These are phyloP conservation scores for Canna indica DNA, from an alignment of 176 grass and related monocot species.

Conservation along the genomic window DNA sequence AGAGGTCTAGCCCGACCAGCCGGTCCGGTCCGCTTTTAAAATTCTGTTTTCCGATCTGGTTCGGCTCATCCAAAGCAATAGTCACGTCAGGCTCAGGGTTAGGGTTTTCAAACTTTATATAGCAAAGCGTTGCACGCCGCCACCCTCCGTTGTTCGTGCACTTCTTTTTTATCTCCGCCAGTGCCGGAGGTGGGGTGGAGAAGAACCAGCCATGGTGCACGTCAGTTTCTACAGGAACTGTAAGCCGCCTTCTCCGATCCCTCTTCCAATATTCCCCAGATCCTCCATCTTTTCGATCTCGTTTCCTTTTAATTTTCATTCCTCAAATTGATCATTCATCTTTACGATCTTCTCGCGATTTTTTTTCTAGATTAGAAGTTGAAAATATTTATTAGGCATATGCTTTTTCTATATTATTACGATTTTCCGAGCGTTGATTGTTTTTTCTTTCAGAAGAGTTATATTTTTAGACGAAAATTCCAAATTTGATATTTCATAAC, in stretches of 20 bases:
- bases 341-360: too few relatives aligned
- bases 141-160: neutral
- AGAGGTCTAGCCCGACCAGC: too few relatives aligned
- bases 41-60: neutral
- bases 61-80: too few relatives aligned
- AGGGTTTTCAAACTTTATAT: constrained; percentile 40
- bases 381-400: neutral
- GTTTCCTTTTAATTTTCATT: neutral
- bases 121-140: constrained; percentile 22
- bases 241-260: constrained; percentile 10
- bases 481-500: too few relatives aligned
- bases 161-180: neutral
- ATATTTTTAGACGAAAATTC: too few relatives aligned
- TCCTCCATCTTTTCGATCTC: neutral
- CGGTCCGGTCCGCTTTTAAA: too few relatives aligned
- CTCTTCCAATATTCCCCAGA: neutral
- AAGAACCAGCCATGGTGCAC: constrained; percentile 34
- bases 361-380: neutral
- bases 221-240: constrained; percentile 60
- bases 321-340: neutral
- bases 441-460: neutral
- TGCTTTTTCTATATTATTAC: neutral
- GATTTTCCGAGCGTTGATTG: neutral
- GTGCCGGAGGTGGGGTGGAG: neutral
- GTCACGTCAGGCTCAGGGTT: constrained; percentile 26